Conservation (phyloP, 2,329 filamentous ascomycete genomes). For the Trichoderma endophyticum region DNA sequence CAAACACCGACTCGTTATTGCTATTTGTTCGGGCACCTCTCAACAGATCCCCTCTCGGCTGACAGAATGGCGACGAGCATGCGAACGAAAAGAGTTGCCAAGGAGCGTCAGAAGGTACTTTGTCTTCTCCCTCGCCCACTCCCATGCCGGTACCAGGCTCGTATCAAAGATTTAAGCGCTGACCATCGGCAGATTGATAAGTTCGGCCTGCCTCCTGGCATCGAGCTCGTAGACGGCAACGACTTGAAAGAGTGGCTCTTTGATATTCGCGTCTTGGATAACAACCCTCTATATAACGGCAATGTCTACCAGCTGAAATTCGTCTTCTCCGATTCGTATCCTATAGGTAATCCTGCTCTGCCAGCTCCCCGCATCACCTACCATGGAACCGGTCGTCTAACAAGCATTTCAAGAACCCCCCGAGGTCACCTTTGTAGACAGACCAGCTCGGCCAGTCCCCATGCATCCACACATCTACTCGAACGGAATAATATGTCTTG, state of each 20-base stretch:
- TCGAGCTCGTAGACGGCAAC: constrained; percentile 79
- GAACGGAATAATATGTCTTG: constrained; percentile 97
- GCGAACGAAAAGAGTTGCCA: constrained; percentile 29
- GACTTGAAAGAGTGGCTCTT: constrained; percentile 75
- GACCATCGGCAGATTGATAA: constrained; percentile 47
- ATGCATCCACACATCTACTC: constrained; percentile 98
- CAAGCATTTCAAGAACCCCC: constrained; percentile 66
- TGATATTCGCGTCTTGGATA: constrained; percentile 86
- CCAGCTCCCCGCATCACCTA: not conserved
- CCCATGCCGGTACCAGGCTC: not conserved
- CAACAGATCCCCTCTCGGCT: not conserved
- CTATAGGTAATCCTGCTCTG: constrained; percentile 65
- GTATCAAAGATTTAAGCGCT: constrained; percentile 16
- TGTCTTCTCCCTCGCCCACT: not conserved
- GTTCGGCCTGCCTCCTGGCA: constrained; percentile 60
- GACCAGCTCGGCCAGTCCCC: constrained; percentile 67
- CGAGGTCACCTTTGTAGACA: constrained; percentile 82
- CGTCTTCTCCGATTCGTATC: constrained; percentile 77
- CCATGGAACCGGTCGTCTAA: not conserved
- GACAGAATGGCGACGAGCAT: constrained; percentile 27
- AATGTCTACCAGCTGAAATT: constrained; percentile 85
- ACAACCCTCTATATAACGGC: constrained; percentile 80
- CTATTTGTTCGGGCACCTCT: not conserved
- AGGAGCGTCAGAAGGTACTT: constrained; percentile 31
- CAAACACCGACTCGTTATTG: not conserved